Evolutionary conservation across 2,329 filamentous ascomycete genomes (phyloP).

Genomic region (Fusarium succisae): DNA sequence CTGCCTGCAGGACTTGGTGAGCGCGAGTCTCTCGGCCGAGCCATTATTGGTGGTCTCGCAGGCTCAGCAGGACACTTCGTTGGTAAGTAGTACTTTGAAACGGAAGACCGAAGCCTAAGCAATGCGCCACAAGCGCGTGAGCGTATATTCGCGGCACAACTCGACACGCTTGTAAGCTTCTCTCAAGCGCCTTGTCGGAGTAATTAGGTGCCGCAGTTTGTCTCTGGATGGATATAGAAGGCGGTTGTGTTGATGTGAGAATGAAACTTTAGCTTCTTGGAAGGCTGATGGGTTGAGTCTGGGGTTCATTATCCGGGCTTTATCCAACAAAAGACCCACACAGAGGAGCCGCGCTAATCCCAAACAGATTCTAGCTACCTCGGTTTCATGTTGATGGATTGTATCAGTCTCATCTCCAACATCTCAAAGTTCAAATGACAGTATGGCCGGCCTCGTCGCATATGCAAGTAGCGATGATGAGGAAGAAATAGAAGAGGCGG

Average conservation of each 20-base stretch:
- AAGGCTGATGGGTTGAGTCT: constrained; percentile 11
- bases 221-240: constrained; percentile 18
- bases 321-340: constrained; percentile 7
- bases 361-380: constrained; percentile 25
- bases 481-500: constrained; percentile 44
- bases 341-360: constrained; percentile 32
- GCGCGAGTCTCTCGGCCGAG: constrained; percentile 75
- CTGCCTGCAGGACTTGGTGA: constrained; percentile 96
- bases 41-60: constrained; percentile 59
- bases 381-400: constrained; percentile 2
- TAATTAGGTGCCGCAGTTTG: not conserved
- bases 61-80: constrained; percentile 53
- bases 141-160: constrained; percentile 16
- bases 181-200: not conserved
- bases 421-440: constrained; percentile 5
- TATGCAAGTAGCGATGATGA: constrained; percentile 65
- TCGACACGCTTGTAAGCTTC: not conserved
- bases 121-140: constrained; percentile 34
- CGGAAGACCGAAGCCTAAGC: constrained; percentile 31
- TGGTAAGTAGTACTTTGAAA: constrained; percentile 53
- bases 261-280: constrained; percentile 21
- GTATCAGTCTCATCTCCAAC: not conserved
- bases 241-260: constrained; percentile 1
- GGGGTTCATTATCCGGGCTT: constrained; percentile 19
- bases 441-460: constrained; percentile 57